phyloP scores from a whole-genome alignment of 257 asterid species.

The Gardenia jasminoides region DNA sequence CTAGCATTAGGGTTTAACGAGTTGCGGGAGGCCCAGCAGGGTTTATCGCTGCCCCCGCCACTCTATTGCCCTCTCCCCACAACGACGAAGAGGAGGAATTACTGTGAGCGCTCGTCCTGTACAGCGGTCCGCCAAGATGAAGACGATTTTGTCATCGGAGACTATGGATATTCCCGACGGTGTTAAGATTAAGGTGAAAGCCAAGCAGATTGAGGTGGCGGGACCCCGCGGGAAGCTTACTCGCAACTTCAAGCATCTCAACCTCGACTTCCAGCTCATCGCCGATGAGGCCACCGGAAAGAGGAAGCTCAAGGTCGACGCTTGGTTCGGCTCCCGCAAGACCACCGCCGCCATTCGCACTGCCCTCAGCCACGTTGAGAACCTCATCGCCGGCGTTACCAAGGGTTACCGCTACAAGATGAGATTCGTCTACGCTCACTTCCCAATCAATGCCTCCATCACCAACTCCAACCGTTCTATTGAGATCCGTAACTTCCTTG shows the following conservation, averaged over 20 bases:
- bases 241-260: constrained; percentile 66
- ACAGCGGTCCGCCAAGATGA: constrained; percentile 34
- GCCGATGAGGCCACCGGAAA: constrained; percentile 62
- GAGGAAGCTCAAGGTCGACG: constrained; percentile 74
- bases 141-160: constrained; percentile 68
- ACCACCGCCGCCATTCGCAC: constrained; percentile 81
- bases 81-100: neutral
- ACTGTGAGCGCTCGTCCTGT: neutral
- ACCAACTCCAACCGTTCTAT: constrained; percentile 43
- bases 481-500: constrained; percentile 87
- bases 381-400: constrained; percentile 74
- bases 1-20: too few relatives aligned
- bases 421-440: constrained; percentile 87
- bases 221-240: constrained; percentile 80
- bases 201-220: constrained; percentile 67
- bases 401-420: constrained; percentile 83
- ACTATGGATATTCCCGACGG: constrained; percentile 82
- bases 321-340: constrained; percentile 83
- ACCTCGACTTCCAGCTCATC: constrained; percentile 72
- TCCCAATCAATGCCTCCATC: constrained; percentile 78
- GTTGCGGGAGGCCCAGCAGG: too few relatives aligned
- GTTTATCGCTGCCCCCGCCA: neutral
- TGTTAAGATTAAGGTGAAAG: constrained; percentile 63
- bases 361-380: constrained; percentile 73
- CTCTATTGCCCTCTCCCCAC: neutral